Conservation (phyloP, 345 rosid genomes). For the Populus alba region DNA sequence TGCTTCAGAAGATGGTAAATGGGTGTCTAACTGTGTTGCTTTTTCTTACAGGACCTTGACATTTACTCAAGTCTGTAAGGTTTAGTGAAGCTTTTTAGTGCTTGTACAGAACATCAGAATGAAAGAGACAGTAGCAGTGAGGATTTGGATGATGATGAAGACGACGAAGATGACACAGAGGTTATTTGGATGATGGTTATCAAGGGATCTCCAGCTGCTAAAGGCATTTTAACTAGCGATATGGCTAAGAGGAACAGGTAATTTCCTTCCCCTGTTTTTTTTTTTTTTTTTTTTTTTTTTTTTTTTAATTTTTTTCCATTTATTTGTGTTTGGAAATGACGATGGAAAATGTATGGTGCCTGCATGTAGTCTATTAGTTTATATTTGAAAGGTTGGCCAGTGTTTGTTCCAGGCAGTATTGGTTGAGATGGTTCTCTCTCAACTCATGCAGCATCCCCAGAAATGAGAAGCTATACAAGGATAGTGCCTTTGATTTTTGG, state of each 20-base stretch:
- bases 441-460: background rate
- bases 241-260: conserved; percentile 67
- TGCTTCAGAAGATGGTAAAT: conserved; percentile 59
- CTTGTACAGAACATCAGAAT: conserved; percentile 45
- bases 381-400: background rate
- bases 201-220: conserved; percentile 86
- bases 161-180: conserved; percentile 17
- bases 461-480: background rate
- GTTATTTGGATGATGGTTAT: background rate
- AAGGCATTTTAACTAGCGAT: conserved; percentile 80
- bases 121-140: conserved; percentile 51
- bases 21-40: conserved; percentile 7
- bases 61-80: background rate
- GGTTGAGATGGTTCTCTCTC: background rate
- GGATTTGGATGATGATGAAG: conserved; percentile 50
- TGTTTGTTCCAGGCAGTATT: too few species aligned
- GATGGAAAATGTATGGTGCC: background rate
- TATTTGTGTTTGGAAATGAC: conserved; percentile 4
- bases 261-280: background rate
- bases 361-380: background rate
- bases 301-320: background rate
- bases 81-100: conserved; percentile 2
- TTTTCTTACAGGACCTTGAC: background rate
- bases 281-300: too few species aligned
- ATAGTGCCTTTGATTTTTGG: background rate